Base-by-base conservation (phyloP, 352 stramenopile species). In the Saprolegnia parasitica region DNA sequence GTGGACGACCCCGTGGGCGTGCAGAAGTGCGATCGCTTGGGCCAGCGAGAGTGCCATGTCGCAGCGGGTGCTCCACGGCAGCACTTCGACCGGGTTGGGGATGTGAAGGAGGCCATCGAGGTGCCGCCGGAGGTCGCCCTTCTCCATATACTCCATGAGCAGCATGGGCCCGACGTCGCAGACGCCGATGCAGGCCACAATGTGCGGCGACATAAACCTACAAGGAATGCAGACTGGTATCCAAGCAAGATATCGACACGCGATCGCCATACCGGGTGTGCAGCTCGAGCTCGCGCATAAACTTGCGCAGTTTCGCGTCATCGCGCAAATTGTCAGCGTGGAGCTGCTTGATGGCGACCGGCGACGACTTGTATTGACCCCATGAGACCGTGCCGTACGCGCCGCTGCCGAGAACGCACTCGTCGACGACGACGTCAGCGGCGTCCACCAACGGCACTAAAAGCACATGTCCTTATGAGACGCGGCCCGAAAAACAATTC, bases 91-190 rank as follows among this genome's bases (percentile, higher is more conserved):
- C 26, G 46, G 0, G 11, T 54, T 29, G 24, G 23, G 52, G 8
- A 21, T 32, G 18, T 15, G 20, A 15, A 32, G 63, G 13, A 58
- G 52, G 23, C 8, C 52, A 23, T 65, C 63, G 13, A 70, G 45
- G 24, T 45, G 4, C 29, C 37, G n/a, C 18, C 49, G 45, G 1
- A 70, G 47, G 42, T 70, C 63, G 26, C 63, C 63, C 29, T 39
- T 45, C 21, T 70, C 54, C 63, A 70, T 70, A 40, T 60, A 70
- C 32, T 70, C 63, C 20, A 45, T 52, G 18, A 65, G 32, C 20
- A 52, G 57, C 39, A 65, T 55, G 8, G 52, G 52, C 8, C 52
- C 52, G 23, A 58, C 23, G 32, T 58, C 52, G 32, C 52, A 58
- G 8, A 58, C 32, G 16, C 52, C 52, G 32, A 58, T 39, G 32